Base-by-base conservation (phyloP, 176 grass and related monocot species). In the Urochloa ruziziensis region DNA sequence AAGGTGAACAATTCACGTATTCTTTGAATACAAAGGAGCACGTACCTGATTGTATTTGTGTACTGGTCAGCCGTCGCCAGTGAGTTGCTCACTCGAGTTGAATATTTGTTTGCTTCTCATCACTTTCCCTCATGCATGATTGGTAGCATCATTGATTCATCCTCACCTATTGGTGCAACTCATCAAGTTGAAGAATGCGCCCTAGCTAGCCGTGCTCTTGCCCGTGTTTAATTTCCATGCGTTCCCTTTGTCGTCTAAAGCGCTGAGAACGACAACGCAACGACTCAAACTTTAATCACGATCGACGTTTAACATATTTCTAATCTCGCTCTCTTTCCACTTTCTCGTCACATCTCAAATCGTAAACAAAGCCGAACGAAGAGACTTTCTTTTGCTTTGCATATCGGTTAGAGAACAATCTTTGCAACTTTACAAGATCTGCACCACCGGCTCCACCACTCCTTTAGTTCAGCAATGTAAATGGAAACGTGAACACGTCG, bases 221-320 rank as follows among this genome's bases (percentile, higher is more conserved):
- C 71, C 46, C 65, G 36, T 28, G 32, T 69, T 67, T 53, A 68
- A 27, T 80, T 70, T 62, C 24, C 63, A 78, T 56, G n/a, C 34
- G 61, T 59, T 39, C 33, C 48, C 29, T 73, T 74, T 67, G 43
- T 52, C 34, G 64, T 64, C 73, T 43, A 83, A 83, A 83, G 73
- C 14, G 2, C 8, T 44, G 86, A 84, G 56, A 47, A 25, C 3
- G 74, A 88, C 80, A 23, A 19, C 12, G 14, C 80, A 88, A 65
- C 86, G 56, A 10, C 51, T 53, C 46, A 11, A 25, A 33, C 74
- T 83, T 83, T 78, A 77, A 75, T 14, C 27, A 9, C 39, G 42
- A n/a, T n/a, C n/a, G n/a, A 59, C 29, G 58, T 34, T 24, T 27
- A 17, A 59, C 23, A 40, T 69, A 60, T 69, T 28, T 56, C 14